Evolutionary conservation across 2,329 filamentous ascomycete genomes (phyloP), one percentile per base, ranked within the genome.

Genomic region (Macrophomina phaseolina): DNA sequence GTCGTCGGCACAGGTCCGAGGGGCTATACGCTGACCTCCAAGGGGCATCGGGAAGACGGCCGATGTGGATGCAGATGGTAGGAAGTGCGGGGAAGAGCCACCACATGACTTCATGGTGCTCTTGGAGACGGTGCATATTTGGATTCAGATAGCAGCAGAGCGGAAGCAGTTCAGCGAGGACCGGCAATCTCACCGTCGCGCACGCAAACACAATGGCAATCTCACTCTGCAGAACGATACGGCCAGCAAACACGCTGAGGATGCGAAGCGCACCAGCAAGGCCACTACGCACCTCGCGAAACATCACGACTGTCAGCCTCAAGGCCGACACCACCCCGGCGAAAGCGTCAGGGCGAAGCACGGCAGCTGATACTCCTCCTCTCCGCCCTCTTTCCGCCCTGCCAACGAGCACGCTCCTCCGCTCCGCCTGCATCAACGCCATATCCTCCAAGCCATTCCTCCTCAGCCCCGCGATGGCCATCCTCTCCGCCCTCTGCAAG

Each of bases 371-470:
- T 23, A 23, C 23, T 12, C 23, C 23, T 12, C 23, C 56, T 18
- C 60, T 30, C 3, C 30, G 46, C 18, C 48, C 61, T 6, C 48
- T 65, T 12, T 65, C 63, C 3, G 40, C 18, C 8, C 30, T 65
- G 18, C 63, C 63, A 3, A 58, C 63, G 4, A n/a, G 28, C 28
- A 38, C 49, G 51, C 63, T 65, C 30, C 63, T 65, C 14, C 14
- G 63, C 14, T 56, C 51, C 8, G 42, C 48, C 28, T 58, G 42
- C 63, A 49, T 65, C 63, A 65, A 55, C 63, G 18, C 63, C 16
- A n/a, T 65, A 18, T 58, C 52, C 14, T 65, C 63, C 9, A 55
- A 56, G 18, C 63, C 51, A 2, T 5, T 46, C 36, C 51, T 65
- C 4, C 63, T 65, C 40, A 38, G 9, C 2, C 63, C 63, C 14